Base-by-base conservation (phyloP, 768 basidiomycete genomes). In the Rhizopogon vinicolor region DNA sequence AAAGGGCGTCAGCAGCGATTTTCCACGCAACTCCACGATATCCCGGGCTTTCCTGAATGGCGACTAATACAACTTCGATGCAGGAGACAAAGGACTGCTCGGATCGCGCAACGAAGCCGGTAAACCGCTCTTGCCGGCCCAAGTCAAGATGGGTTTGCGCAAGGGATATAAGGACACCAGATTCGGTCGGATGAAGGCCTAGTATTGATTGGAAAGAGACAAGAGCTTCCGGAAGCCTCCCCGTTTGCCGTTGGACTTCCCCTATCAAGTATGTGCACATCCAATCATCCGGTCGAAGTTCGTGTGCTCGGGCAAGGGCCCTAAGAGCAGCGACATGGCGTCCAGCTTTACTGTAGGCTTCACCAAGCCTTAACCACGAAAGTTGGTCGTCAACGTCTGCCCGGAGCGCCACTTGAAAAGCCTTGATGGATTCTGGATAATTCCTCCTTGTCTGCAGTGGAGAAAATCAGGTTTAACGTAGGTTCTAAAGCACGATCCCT, bases 361-460 rank as follows among this genome's bases (percentile, higher is more conserved):
- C 93, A 1, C 95, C 95, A 3, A 99, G 78, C 39, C 91, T 83
- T 13, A 93, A 77, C 97, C 96, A 98, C n/a, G 87, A 81, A 14
- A 85, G 67, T 12, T 83, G 79, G 69, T 98, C 93, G 2, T 85
- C 81, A 1, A 85, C 79, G 19, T 91, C 82, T 7, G 87, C 87
- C 16, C 93, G 80, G 5, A 97, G 78, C 0, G 91, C 86, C n/a
- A 93, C 78, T 62, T 98, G 94, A 62, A 92, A 85, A 0, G 88
- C 85, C 60, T 89, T 84, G 35, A 93, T 91, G 2, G 94, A 92
- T 41, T 81, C 75, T 5, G 78, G 62, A 63, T 88, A 93, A 58
- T 91, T 85, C 50, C 76, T 75, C 25, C 82, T 82, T 55, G 77
- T 82, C 91, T 93, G 58, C n/a, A 14, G 25, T 53, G 12, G 41